A percentile compares a stretch with the other conserved stretches of the same genome.
These are phyloP conservation scores for Euptelea pleiosperma DNA, from an alignment of 164 flowering plant genomes.

Conservation along the genomic window DNA sequence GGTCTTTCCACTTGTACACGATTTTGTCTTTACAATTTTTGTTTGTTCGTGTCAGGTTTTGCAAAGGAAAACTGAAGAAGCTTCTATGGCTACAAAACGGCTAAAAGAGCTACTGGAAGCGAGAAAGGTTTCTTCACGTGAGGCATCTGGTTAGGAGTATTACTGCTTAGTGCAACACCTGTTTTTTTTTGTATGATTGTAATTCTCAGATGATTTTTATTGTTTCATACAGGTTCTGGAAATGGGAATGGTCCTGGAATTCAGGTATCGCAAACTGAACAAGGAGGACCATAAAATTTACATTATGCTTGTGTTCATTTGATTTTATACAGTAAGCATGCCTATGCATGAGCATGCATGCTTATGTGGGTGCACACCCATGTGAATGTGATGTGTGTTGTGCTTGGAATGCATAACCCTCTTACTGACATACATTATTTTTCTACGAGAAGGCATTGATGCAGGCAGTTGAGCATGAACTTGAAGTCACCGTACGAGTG, in stretches of 20 bases:
- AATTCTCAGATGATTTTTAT: background rate
- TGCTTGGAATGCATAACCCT: background rate
- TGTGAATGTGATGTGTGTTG: background rate
- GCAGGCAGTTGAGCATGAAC: constrained; percentile 91
- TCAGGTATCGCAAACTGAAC: constrained; percentile 51
- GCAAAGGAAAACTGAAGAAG: constrained; percentile 98
- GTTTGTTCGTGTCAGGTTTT: constrained; percentile 52
- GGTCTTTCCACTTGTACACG: background rate
- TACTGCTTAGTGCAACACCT: background rate
- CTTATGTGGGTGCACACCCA: no score
- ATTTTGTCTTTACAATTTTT: background rate
- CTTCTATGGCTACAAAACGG: constrained; percentile 86
- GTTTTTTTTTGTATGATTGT: background rate
- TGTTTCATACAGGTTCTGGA: constrained; percentile 43
- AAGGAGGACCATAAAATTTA: background rate
- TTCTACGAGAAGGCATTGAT: constrained; percentile 54
- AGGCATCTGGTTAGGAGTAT: constrained; percentile 16
- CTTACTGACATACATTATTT: constrained; percentile 12
- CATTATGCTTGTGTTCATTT: background rate
- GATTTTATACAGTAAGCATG: no score
- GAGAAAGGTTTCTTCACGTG: constrained; percentile 75
- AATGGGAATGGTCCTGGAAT: constrained; percentile 62
- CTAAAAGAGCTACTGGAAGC: constrained; percentile 90
- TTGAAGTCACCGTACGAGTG: constrained; percentile 81
- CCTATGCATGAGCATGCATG: no score